A percentile compares a stretch with the other conserved stretches of the same genome.
Conservation (phyloP, 495 filamentous ascomycete genomes). For the Hyaloscypha hepaticicola region DNA sequence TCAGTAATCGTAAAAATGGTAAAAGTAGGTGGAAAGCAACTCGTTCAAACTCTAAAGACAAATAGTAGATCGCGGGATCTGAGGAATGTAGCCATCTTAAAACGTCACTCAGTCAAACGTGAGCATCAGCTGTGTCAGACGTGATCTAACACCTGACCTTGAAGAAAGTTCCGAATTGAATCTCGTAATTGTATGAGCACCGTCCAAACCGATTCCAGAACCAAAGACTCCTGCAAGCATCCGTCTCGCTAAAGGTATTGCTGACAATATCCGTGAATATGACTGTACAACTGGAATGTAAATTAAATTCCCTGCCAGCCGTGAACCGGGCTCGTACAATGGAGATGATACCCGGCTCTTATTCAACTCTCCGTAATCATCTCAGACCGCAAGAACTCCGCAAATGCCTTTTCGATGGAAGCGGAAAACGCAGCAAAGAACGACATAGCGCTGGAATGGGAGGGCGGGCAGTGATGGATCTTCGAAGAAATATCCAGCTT, state of each 20-base stretch:
- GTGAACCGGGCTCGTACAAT: background rate
- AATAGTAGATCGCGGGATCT: background rate
- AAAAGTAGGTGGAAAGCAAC: too few species aligned
- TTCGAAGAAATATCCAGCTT: conserved; percentile 25
- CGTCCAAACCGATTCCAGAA: background rate
- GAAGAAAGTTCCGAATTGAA: background rate
- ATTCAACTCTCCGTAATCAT: conserved; percentile 11
- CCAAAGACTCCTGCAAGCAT: background rate
- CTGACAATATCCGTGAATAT: background rate
- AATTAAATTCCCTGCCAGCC: background rate
- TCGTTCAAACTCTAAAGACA: too few species aligned
- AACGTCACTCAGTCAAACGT: background rate
- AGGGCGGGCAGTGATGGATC: conserved; percentile 25
- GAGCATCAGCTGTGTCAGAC: background rate
- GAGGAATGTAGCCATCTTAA: background rate
- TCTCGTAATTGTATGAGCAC: background rate
- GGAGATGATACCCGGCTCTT: background rate
- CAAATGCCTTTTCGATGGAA: conserved; percentile 49
- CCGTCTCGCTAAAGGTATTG: background rate
- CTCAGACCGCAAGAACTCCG: conserved; percentile 42
- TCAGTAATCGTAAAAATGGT: too few species aligned
- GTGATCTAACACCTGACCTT: background rate
- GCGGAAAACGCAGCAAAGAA: conserved; percentile 51
- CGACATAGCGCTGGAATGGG: conserved; percentile 26
- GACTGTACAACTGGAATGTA: background rate